phyloP scores from a whole-genome alignment of 2,329 filamentous ascomycete genomes.

The Neopestalotiopsis rosae region DNA sequence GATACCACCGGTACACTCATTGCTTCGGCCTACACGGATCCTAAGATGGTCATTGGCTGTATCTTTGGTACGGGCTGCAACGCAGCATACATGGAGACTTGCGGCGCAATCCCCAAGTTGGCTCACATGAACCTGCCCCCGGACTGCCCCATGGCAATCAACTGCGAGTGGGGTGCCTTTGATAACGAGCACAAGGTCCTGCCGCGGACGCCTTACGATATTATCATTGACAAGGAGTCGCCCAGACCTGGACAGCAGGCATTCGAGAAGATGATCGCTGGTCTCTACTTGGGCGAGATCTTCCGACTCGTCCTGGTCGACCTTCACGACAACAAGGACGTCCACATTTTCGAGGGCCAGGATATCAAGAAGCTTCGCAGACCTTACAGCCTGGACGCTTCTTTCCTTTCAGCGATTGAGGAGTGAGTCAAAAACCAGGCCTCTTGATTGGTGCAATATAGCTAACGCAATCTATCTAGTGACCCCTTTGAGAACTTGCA shows the following conservation, averaged over 20 bases:
- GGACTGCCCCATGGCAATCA: slow-evolving; percentile 89
- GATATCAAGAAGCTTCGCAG: slow-evolving; percentile 82
- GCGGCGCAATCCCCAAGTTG: slow-evolving; percentile 90
- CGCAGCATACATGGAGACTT: slow-evolving; percentile 96
- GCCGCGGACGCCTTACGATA: slow-evolving; percentile 83
- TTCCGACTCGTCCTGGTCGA: slow-evolving; percentile 89
- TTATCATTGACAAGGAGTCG: slow-evolving; percentile 87
- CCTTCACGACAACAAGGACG: slow-evolving; percentile 77
- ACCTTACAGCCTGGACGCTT: slow-evolving; percentile 88
- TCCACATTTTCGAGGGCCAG: slow-evolving; percentile 82
- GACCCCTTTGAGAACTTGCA: slow-evolving; percentile 95
- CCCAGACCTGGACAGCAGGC: slow-evolving; percentile 92
- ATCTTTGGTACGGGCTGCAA: slow-evolving; percentile 99
- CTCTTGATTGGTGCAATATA: slow-evolving; percentile 14
- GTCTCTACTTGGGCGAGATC: slow-evolving; percentile 92
- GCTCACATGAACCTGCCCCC: slow-evolving; percentile 87
- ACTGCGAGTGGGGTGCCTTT: slow-evolving; percentile 97
- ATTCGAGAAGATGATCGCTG: slow-evolving; percentile 98
- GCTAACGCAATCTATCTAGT: slow-evolving; percentile 47
- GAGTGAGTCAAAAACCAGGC: slow-evolving; percentile 60
- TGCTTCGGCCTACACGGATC: slow-evolving; percentile 95
- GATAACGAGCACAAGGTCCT: slow-evolving; percentile 92
- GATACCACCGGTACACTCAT: slow-evolving; percentile 98
- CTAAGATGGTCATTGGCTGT: slow-evolving; percentile 90
- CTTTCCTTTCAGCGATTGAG: slow-evolving; percentile 91